Base-by-base conservation (phyloP, 352 stramenopile genomes). In the Phytophthora citricola region DNA sequence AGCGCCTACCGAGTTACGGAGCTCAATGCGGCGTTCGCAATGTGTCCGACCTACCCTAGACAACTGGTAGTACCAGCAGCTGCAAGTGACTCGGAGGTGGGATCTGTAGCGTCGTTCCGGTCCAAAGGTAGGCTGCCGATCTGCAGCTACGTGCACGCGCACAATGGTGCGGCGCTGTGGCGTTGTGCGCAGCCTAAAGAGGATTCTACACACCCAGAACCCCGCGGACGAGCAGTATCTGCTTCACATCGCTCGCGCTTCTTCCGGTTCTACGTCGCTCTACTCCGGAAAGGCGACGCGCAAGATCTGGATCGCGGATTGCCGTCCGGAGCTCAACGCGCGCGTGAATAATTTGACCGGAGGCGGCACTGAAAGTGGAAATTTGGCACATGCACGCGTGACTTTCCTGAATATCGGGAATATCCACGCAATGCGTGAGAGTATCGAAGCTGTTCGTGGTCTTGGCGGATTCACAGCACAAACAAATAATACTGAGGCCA, bases 341-440 rank as follows among this genome's bases (percentile, higher is more conserved):
- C 79, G 88, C 12, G 91, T 89, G 26, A 98, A 98, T 64, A 94
- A 93, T 41, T 69, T 97, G 38, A 95, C 88, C 0, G 93, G 93
- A 34, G 94, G 93, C 9, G 93, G 93, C 40, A 97, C 86, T 1
- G 93, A 98, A 58, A 97, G 90, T 54, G 78, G 79, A 5, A 93
- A 69, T 49, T 75, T 91, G 12, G 67, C 76, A 11, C 92, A 97
- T 47, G 84, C 86, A 6, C 78, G 66, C 8, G 73, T 98, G 41
- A 87, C 71, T 8, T 97, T 97, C 59, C 76, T 97, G 14, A 92
- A 96, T 66, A 97, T 98, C 54, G 87, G 87, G 14, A 98, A 98
- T 73, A 98, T 98, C 57, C 93, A 98, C 63, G 90, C 88, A 7
- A 95, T 98, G 85, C 87, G 94, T 12, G 89, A 98, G 47, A 92